Conservation (phyloP, 208 protist species). For the Giardia muris region DNA sequence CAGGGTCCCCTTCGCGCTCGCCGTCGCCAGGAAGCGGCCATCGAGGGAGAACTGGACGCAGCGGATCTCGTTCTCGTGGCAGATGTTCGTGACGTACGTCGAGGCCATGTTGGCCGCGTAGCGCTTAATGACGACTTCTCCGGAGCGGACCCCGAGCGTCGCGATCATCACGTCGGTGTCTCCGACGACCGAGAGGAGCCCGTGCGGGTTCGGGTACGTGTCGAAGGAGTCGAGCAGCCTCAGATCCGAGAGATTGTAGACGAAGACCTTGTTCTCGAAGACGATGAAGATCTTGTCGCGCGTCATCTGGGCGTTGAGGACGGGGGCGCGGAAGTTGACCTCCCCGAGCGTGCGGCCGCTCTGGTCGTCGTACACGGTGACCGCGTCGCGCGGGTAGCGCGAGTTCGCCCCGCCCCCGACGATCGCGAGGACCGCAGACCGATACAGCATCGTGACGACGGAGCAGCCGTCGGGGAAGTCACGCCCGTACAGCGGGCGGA, state of each 20-base stretch:
- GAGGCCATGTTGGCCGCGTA: not conserved
- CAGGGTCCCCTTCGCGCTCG: conserved; percentile 7
- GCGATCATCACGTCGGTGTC: conserved; percentile 8
- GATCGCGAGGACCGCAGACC: not conserved
- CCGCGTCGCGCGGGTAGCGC: not conserved
- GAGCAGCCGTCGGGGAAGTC: not conserved
- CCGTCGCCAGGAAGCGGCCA: conserved; percentile 14
- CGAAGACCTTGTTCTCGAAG: not conserved
- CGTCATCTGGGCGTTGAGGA: not conserved
- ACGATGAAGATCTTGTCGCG: not conserved
- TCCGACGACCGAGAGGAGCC: not conserved
- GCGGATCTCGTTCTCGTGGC: not conserved
- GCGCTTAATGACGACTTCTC: not conserved
- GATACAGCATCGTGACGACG: conserved; percentile 17
- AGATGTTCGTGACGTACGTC: not conserved
- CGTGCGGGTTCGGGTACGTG: not conserved
- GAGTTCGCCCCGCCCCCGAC: not conserved
- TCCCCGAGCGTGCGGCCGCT: not conserved
- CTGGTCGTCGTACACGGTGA: conserved; percentile 25
- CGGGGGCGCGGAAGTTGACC: not conserved
- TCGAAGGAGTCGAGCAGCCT: not conserved
- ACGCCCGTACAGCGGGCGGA: not conserved
- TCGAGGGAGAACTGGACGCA: conserved; percentile 3
- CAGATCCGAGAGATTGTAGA: conserved; percentile 3
- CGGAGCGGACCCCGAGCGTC: not conserved